Percentiles rank a stretch among this genome's conserved stretches.
Evolutionary conservation across 108 stramenopile species (phyloP).

Genomic region (Nitzschia putrida): DNA sequence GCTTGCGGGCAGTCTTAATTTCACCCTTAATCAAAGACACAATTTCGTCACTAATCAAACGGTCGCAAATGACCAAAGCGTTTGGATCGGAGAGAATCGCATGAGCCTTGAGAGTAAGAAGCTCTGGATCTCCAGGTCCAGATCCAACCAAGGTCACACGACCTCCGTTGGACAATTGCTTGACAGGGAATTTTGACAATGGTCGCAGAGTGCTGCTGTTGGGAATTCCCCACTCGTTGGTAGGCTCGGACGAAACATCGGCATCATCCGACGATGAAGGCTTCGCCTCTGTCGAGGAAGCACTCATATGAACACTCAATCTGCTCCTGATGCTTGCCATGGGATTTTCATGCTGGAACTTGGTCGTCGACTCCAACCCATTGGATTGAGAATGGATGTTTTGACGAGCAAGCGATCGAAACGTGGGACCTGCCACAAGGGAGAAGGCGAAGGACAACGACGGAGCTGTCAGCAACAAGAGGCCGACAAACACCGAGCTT

Average conservation of each 20-base stretch:
- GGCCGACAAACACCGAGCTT: too few species aligned
- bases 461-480: too few species aligned
- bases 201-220: conserved; percentile 33
- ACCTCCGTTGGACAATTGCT: conserved; percentile 58
- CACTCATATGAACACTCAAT: too few species aligned
- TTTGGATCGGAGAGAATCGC: conserved; percentile 56
- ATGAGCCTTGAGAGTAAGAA: conserved; percentile 90
- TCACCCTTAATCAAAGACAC: conserved; percentile 75
- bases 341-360: too few species aligned
- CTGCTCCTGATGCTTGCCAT: too few species aligned
- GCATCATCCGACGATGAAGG: not conserved
- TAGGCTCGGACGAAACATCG: not conserved
- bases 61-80: conserved; percentile 89
- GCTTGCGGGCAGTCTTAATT: conserved; percentile 85
- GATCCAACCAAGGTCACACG: conserved; percentile 84
- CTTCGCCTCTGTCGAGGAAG: not conserved
- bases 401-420: too few species aligned
- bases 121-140: conserved; percentile 93
- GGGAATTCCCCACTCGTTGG: conserved; percentile 58
- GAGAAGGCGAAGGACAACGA: too few species aligned
- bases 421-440: too few species aligned
- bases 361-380: too few species aligned
- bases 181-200: conserved; percentile 18
- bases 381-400: too few species aligned
- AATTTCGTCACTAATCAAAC: conserved; percentile 89